Evolutionary conservation across 306 rosid genomes (phyloP), one percentile per base, ranked within the genome.

Genomic region (Corylus americana): DNA sequence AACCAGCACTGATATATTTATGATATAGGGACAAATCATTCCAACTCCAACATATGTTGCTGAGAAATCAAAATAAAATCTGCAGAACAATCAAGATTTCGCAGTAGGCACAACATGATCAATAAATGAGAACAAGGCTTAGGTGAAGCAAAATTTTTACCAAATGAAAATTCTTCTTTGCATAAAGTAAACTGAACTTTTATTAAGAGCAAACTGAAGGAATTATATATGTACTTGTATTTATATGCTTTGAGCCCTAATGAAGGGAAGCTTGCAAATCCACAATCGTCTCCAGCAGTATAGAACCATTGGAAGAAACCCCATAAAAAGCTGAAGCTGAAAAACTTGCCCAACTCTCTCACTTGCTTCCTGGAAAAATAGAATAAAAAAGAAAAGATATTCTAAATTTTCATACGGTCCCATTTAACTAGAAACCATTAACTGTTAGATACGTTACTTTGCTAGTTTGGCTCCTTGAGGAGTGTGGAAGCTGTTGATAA

Each of bases 401-500:
- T 49, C 7, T 11, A 18, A 14, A 57, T 73, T 14, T 22, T 22
- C 29, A 27, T 31, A 53, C 5, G 57, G n/a, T 53, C 3, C 1
- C 13, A 14, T 55, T n/a, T 11, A 70, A 25, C 16, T 27, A 5
- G 22, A 49, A 39, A 12, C 8, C 11, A 49, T 17, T 5, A 51
- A 9, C 8, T 29, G 53, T 11, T 22, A 12, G 17, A 37, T 75
- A 39, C n/a, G 29, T 58, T 20, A 75, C 51, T 55, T 57, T 42
- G 70, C 69, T 22, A 62, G 14, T 49, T 49, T 62, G 31, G 54
- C 53, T 61, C 69, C 70, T 25, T 25, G 87, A 78, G 89, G 91
- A 74, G 91, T 88, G 81, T 88, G 91, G 85, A 88, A 83, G 67
- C 91, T 85, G 83, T 88, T 88, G 81, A 88, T 88, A 68, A 88